These are phyloP conservation scores for Pinus albicaulis DNA, from an alignment of 75 land plant species.

Conservation along the genomic window DNA sequence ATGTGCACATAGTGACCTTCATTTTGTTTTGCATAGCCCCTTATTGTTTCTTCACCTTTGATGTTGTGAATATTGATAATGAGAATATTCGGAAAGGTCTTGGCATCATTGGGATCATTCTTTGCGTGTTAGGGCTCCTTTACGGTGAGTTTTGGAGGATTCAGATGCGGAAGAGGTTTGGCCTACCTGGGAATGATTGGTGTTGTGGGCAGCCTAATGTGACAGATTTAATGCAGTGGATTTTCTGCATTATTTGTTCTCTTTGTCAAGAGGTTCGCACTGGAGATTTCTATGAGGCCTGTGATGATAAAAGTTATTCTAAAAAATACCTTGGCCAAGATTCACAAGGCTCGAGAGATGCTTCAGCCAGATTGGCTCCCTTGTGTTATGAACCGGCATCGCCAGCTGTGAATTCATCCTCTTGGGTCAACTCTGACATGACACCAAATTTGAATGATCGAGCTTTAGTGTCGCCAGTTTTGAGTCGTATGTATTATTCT, in stretches of 20 bases:
- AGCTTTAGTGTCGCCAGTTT: neutral
- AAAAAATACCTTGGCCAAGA: neutral
- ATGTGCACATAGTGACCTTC: constrained; percentile 83
- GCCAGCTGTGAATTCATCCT: neutral
- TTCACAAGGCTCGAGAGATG: neutral
- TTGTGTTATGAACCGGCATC: constrained; percentile 7
- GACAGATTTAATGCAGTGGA: constrained; percentile 80
- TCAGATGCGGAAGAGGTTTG: constrained; percentile 73
- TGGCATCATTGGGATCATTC: constrained; percentile 53
- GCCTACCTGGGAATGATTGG: constrained; percentile 47
- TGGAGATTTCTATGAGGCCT: constrained; percentile 54
- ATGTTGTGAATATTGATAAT: constrained; percentile 70
- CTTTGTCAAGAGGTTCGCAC: constrained; percentile 95
- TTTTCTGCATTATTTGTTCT: constrained; percentile 80
- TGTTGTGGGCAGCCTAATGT: constrained; percentile 62
- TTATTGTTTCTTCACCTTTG: constrained; percentile 65
- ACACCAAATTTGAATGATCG: neutral
- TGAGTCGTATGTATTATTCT: neutral
- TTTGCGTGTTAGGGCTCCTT: constrained; percentile 72
- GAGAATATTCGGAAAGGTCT: constrained; percentile 42
- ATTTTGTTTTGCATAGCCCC: constrained; percentile 78
- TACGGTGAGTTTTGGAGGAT: constrained; percentile 96
- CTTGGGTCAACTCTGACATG: neutral
- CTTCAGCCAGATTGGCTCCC: neutral
- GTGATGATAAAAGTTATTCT: constrained; percentile 48